These are phyloP conservation scores for Aaosphaeria arxii DNA, from an alignment of 2,329 filamentous ascomycete genomes.

Conservation along the genomic window DNA sequence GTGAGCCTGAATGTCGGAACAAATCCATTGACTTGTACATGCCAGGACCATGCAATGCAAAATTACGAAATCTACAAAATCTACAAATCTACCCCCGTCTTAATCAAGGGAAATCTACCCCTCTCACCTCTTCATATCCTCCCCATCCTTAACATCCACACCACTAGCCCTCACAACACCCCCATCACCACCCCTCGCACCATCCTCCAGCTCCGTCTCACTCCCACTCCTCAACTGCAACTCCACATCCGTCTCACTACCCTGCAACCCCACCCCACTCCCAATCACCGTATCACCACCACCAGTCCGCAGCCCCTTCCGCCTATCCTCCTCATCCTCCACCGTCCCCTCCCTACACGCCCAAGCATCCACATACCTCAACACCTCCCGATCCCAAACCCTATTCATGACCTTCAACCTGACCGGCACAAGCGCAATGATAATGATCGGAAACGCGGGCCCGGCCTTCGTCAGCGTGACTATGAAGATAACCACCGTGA, in stretches of 20 bases:
- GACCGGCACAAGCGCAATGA: constrained; percentile 63
- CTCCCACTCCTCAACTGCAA: constrained; percentile 3
- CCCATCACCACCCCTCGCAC: constrained; percentile 1
- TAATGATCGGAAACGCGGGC: constrained; percentile 62
- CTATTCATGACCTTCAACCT: constrained; percentile 59
- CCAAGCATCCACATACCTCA: constrained; percentile 51
- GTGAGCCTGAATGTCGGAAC: too few species aligned
- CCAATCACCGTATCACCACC: not conserved
- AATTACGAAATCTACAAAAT: too few species aligned
- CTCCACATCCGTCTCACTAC: constrained; percentile 1
- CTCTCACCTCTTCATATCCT: not conserved
- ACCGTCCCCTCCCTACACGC: constrained; percentile 40
- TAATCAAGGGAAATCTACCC: not conserved
- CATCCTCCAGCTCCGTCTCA: constrained; percentile 5
- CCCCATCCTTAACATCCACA: constrained; percentile 1
- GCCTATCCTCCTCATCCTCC: constrained; percentile 22
- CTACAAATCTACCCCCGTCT: not conserved
- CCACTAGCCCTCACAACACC: constrained; percentile 2
- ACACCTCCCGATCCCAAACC: constrained; percentile 58
- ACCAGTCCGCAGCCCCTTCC: not conserved
- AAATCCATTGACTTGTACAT: too few species aligned
- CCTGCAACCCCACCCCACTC: not conserved
- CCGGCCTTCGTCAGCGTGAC: constrained; percentile 62
- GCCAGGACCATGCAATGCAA: too few species aligned
- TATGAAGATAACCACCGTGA: constrained; percentile 61